Evolutionary conservation across 2,329 filamentous ascomycete species (phyloP), one percentile per base, ranked within the genome.

Genomic region (Aspergillus hortae): DNA sequence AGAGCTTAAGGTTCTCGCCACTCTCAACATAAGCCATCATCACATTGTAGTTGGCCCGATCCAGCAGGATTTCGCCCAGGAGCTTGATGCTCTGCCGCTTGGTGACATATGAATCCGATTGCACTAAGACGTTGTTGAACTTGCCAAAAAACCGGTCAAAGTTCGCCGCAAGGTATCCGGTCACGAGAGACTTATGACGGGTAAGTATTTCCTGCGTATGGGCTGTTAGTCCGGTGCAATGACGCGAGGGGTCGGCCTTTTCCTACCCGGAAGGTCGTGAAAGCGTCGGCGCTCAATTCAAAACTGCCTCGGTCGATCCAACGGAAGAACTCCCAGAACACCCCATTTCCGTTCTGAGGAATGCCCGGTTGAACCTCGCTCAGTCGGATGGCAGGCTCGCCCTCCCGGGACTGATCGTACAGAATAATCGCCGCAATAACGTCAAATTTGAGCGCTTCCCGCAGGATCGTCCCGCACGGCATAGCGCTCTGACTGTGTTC

Each of bases 81-180:
- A 99, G 81, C 72, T 99, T 99, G 75, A 97, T 97, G 14, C 91
- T 96, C 74, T 99, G 94, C 46, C 94, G 84, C 73, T 99, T 99
- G 23, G 94, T 99, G 56, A 99, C 94, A 68, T 99, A 99, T 67
- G 89, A 95, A 67, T 92, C 90, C 30, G 91, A 96, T 67, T 95
- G 90, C 35, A 97, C 85, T 30, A 99, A 80, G 21, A 88, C 84
- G 53, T 82, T 82, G 76, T 97, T 96, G 77, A 96, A 97, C 68
- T 86, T 87, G 51, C 85, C 79, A 74, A 99, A 99, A 78, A 99
- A 99, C 55, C 90, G 77, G 56, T 94, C 89, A 66, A 96, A 97
- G 74, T 97, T 96, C 48, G 87, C 87, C 46, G 85, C 82, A 15
- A 99, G 80, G 69, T 95, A 99, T 56, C 88, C 85, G 15, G 92